Evolutionary conservation across 768 basidiomycete species (phyloP), one percentile per base, ranked within the genome.

Genomic region (Leccinum rimulosum): DNA sequence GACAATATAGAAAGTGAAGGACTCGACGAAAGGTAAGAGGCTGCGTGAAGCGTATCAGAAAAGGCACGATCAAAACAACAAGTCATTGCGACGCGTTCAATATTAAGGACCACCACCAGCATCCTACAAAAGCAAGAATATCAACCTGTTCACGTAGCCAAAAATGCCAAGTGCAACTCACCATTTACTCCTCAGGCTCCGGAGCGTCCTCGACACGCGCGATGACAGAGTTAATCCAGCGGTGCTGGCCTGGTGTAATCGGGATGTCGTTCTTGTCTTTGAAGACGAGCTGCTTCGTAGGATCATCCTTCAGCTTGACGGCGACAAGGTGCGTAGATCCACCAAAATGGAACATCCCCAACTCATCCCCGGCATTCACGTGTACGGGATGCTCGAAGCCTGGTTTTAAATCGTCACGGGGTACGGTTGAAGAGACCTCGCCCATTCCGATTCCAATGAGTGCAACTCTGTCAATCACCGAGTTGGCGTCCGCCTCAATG

Each of bases 341-440:
- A 8, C 83, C 85, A 71, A 83, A 86, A 66, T 85, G 85, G 79
- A 87, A 84, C 78, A 75, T 79, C 48, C 48, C 48, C 27, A 28
- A 49, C 19, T 27, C 19, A 2, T 22, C 0, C 0, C 48, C 48
- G 7, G 27, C 48, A 1, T 28, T 6, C 6, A 49, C 48, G 43
- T 0, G 15, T 12, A 33, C 33, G 33, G 11, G 10, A 2, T 2
- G 4, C 11, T 33, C 12, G 11, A 33, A 11, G 33, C 10, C 10
- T 31, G 28, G 28, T 28, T 31, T 11, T 12, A 33, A 33, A 33
- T 4, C 33, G 12, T 2, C 0, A 33, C 33, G 11, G 10, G 33
- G 33, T 33, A 4, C 11, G 36, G 6, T 6, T 36, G 36, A 15
- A 15, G 36, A 36, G 14, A 36, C 36, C 36, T 15, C 36, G 36